Base-by-base conservation (phyloP, 495 filamentous ascomycete species). In the Aspergillus carlsbadensis region DNA sequence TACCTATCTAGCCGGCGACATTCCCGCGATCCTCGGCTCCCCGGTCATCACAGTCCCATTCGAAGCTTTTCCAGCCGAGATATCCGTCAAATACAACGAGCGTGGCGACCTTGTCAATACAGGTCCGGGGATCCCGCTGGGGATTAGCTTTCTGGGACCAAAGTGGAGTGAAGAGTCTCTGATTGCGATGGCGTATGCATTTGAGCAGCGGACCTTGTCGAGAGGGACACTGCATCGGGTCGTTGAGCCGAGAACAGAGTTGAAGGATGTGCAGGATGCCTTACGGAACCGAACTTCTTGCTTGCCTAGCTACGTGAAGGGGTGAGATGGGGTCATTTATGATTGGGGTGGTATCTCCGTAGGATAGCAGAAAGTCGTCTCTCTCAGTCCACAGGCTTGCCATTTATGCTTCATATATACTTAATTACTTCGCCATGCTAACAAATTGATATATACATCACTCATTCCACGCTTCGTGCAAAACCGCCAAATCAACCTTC, bases 161-260 rank as follows among this genome's bases (percentile, higher is more conserved):
- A 75, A 72, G 39, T 89, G 76, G 69, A 78, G 74, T 31, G 85
- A 89, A 65, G 78, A 74, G 46, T 71, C 59, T 45, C 67, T 89
- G 44, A 82, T 89, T 46, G 82, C 80, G n/a, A 77, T 81, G 67
- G 85, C 84, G 26, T 88, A 85, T 70, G 85, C 84, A 17, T 88
- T 80, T 68, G 86, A 89, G 72, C 86, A 89, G 67, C 68, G 76
- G 56, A 87, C 83, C n/a, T 69, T 65, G 68, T 71, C 77, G 5
- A 60, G 82, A 45, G 58, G 73, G 44, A 67, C 70, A 37, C 65
- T 81, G 1, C 61, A 67, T 61, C 81, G 81, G 31, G 77, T 77
- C 48, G 45, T 85, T 14, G 62, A 72, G 61, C 80, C 81, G 3
- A 67, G 64, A 47, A 74, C 74, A 13, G 73, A 79, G 60, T 59